Percentiles rank a stretch among this genome's conserved stretches.
Conservation (phyloP, 257 asterid species). For the Solanum bulbocastanum region DNA sequence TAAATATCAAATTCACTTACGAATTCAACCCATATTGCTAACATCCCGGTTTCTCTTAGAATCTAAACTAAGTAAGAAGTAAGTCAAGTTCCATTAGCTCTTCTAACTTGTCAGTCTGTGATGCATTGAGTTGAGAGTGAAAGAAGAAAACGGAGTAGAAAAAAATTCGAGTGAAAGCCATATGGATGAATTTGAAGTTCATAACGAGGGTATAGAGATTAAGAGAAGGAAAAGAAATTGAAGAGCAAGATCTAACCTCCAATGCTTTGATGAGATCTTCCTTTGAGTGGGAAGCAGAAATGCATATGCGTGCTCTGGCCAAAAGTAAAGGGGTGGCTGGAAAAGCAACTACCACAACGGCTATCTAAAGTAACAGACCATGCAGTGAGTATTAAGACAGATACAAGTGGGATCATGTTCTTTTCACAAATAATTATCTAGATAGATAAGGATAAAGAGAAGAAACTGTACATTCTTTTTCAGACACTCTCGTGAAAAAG, state of each 20-base stretch:
- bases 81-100: neutral
- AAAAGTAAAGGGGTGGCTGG: slow-evolving; percentile 92
- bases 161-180: neutral
- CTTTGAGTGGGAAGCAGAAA: slow-evolving; percentile 86
- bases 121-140: neutral
- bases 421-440: neutral
- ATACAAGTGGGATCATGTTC: neutral
- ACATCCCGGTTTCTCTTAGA: neutral
- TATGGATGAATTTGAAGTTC: neutral
- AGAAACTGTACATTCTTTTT: slow-evolving; percentile 44
- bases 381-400: neutral
- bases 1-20: neutral
- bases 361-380: slow-evolving; percentile 37
- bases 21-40: neutral
- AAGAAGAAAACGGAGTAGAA: neutral
- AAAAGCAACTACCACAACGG: slow-evolving; percentile 90
- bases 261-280: slow-evolving; percentile 86
- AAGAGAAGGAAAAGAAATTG: neutral
- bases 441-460: neutral
- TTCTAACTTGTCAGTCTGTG: neutral
- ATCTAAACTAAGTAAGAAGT: neutral
- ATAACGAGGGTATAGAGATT: neutral
- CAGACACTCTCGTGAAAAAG: slow-evolving; percentile 92
- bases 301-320: slow-evolving; percentile 90
- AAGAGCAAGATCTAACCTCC: slow-evolving; percentile 36